Evolutionary conservation across 306 rosid genomes (phyloP).

Genomic region (Clitoria ternatea): DNA sequence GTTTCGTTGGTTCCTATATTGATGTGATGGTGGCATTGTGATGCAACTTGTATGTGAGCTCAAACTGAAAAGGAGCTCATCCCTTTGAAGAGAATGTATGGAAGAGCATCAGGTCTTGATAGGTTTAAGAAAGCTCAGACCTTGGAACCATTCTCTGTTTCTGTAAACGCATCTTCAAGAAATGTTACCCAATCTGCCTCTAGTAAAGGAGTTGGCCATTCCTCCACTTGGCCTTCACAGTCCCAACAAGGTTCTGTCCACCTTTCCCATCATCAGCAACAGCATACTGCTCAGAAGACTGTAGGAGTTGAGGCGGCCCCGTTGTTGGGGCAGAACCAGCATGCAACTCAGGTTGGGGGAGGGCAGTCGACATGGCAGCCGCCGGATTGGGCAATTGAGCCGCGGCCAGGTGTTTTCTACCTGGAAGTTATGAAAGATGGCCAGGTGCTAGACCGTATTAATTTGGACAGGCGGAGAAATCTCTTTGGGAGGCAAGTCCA

Average conservation of each 20-base stretch:
- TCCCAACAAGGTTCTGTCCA: slow-evolving; percentile 23
- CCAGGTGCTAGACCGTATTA: slow-evolving; percentile 67
- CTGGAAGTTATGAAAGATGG: slow-evolving; percentile 91
- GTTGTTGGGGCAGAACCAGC: slow-evolving; percentile 58
- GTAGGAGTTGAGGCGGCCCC: slow-evolving; percentile 62
- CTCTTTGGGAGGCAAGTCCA: slow-evolving; percentile 85
- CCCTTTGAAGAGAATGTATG: slow-evolving; percentile 61
- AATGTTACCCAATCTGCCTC: slow-evolving; percentile 35
- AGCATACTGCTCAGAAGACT: slow-evolving; percentile 37
- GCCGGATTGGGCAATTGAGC: slow-evolving; percentile 97
- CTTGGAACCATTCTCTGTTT: slow-evolving; percentile 79
- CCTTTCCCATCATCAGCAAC: slow-evolving; percentile 39
- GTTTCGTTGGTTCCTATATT: slow-evolving; percentile 9
- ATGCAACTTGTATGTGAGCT: slow-evolving; percentile 36
- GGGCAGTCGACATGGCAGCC: slow-evolving; percentile 96
- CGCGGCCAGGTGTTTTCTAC: slow-evolving; percentile 76
- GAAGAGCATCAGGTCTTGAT: slow-evolving; percentile 83
- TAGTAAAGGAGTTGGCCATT: slow-evolving; percentile 36
- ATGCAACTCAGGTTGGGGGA: slow-evolving; percentile 70
- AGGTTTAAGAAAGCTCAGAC: slow-evolving; percentile 93
- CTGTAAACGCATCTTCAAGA: slow-evolving; percentile 43
- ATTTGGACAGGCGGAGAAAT: slow-evolving; percentile 61
- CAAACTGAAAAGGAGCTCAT: slow-evolving; percentile 28
- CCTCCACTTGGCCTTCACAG: slow-evolving; percentile 38
- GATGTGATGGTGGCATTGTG: slow-evolving; percentile 25